phyloP scores from a whole-genome alignment of 768 basidiomycete genomes.

The Asterophora parasitica region DNA sequence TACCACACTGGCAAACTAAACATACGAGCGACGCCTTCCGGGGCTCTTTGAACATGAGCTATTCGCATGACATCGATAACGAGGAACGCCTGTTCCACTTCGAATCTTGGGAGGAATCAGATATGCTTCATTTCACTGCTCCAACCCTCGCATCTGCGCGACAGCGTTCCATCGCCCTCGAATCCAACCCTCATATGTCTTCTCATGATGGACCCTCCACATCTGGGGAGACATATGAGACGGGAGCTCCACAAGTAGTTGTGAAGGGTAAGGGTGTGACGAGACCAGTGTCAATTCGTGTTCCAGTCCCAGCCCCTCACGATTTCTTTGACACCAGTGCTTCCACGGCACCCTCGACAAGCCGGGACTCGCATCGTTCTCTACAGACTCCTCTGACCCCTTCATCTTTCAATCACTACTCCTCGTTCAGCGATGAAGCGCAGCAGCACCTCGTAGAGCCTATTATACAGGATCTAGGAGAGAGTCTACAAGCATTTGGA shows the following conservation, averaged over 20 bases:
- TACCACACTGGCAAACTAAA: not conserved
- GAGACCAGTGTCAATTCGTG: slow-evolving; percentile 47
- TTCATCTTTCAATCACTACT: slow-evolving; percentile 16
- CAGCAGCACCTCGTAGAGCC: slow-evolving; percentile 15
- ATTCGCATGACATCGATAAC: slow-evolving; percentile 50
- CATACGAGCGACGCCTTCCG: slow-evolving; percentile 1
- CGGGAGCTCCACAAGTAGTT: slow-evolving; percentile 12
- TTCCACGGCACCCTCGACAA: slow-evolving; percentile 19
- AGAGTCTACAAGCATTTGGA: slow-evolving; percentile 10
- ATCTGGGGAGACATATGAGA: slow-evolving; percentile 23
- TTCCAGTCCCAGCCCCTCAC: slow-evolving; percentile 27
- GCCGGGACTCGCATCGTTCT: slow-evolving; percentile 18
- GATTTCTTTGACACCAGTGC: slow-evolving; percentile 34
- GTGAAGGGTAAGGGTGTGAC: slow-evolving; percentile 56
- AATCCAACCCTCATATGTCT: slow-evolving; percentile 18
- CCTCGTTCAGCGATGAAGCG: slow-evolving; percentile 1
- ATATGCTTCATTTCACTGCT: slow-evolving; percentile 5
- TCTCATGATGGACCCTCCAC: slow-evolving; percentile 26
- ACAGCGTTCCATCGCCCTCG: slow-evolving; percentile 5
- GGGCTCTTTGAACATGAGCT: slow-evolving; percentile 22
- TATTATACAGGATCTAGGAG: slow-evolving; percentile 8
- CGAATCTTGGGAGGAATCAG: slow-evolving; percentile 37
- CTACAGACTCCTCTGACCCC: slow-evolving; percentile 24
- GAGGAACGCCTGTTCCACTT: slow-evolving; percentile 47
- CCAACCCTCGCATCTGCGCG: slow-evolving; percentile 9